These are phyloP conservation scores for Dimocarpus longan DNA, from an alignment of 345 rosid species.

Conservation along the genomic window DNA sequence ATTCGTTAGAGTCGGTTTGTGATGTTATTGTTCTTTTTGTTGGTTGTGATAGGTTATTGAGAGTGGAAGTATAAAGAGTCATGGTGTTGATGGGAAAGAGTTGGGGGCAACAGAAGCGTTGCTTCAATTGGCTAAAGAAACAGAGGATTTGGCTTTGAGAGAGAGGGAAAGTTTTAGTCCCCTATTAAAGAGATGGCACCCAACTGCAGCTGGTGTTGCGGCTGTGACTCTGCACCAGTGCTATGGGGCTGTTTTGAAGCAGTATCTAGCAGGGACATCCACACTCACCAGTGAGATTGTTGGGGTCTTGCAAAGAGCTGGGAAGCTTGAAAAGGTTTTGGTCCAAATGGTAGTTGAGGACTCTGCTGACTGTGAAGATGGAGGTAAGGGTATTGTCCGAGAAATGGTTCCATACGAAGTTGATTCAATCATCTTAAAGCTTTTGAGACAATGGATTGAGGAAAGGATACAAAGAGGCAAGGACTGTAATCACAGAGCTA, in stretches of 20 bases:
- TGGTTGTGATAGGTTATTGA: conserved; percentile 51
- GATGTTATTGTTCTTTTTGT: neutral
- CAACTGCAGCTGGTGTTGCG: conserved; percentile 65
- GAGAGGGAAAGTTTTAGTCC: conserved; percentile 85
- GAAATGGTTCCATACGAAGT: conserved; percentile 92
- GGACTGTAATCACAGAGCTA: conserved; percentile 53
- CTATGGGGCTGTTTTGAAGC: conserved; percentile 74
- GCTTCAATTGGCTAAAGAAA: conserved; percentile 66
- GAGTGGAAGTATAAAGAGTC: conserved; percentile 42
- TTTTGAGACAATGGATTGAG: conserved; percentile 68
- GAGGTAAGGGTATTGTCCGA: conserved; percentile 73
- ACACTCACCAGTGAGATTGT: conserved; percentile 54
- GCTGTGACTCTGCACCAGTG: conserved; percentile 70
- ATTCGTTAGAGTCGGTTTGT: neutral
- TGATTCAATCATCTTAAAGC: conserved; percentile 57
- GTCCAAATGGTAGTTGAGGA: conserved; percentile 93
- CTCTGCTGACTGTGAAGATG: conserved; percentile 77
- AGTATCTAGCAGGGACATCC: conserved; percentile 56
- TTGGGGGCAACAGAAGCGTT: conserved; percentile 56
- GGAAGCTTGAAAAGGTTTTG: conserved; percentile 75
- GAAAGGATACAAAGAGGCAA: conserved; percentile 51
- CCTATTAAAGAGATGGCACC: conserved; percentile 72
- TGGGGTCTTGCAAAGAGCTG: conserved; percentile 74
- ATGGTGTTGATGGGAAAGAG: conserved; percentile 42
- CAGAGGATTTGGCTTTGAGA: conserved; percentile 72